Base-by-base conservation (phyloP, 306 rosid species). In the Ochetophila trinervis region DNA sequence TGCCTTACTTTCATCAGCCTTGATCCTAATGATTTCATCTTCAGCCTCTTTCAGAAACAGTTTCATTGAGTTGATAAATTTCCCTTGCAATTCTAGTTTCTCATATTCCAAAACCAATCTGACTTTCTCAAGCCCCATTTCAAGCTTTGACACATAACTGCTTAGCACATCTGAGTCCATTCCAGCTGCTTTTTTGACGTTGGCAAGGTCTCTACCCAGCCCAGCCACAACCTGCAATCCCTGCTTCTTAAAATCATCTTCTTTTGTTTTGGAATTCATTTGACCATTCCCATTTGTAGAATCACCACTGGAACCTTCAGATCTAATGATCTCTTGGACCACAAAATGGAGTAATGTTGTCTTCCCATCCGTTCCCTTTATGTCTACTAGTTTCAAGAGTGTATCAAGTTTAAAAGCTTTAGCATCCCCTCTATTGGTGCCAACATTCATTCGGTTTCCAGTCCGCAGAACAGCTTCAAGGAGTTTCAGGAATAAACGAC, bases 391-490 rank as follows among this genome's bases (percentile, higher is more conserved):
- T 80, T 93, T 93, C 65, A 93, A 79, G 64, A 93, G 97, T 20
- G 97, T 90, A 6, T 93, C 97, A 19, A 93, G 87, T 78, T 93
- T 93, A 74, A 93, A 93, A 62, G 99, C 83, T 76, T 79, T 93
- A 47, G 99, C 99, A 71, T 87, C 99, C 42, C 99, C 99, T 60
- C 99, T 79, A 51, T 90, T 87, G 53, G 99, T 93, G 66, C 99
- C 99, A 23, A 87, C 97, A 69, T 93, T 93, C 99, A 93, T 93
- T 71, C 99, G 77, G 85, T 93, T 93, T 82, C 99, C 99, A 48
- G 99, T 93, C 87, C 83, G 79, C 70, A 93, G 99, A 80, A 93
- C 99, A 56, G 99, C 97, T 80, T 93, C 99, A 57, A 93, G 95
- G 40, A 93, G 99, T 81, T 87, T 90, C 68, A 93, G 83, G 84